Percentiles rank a stretch among this genome's conserved stretches.
phyloP scores from a whole-genome alignment of 768 basidiomycete species.

The Mycena crocata region DNA sequence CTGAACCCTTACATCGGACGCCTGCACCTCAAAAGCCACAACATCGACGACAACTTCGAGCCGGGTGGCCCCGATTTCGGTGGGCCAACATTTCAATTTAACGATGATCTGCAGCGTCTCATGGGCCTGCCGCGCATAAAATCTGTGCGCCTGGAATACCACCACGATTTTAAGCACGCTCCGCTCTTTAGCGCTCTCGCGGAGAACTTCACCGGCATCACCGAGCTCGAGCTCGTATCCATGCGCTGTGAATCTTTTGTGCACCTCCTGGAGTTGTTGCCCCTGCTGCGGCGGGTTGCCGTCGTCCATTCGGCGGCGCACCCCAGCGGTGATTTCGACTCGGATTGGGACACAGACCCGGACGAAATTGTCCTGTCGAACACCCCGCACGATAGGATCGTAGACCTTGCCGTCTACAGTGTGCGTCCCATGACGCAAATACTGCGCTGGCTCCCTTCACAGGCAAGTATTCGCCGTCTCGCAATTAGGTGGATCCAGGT shows the following conservation, averaged over 20 bases:
- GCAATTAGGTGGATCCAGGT: background rate
- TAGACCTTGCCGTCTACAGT: background rate
- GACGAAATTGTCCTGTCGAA: background rate
- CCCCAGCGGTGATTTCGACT: background rate
- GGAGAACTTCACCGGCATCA: conserved; percentile 5
- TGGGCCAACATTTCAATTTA: conserved; percentile 14
- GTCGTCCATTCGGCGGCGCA: too few species aligned
- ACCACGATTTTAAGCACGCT: background rate
- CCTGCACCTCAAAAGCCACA: conserved; percentile 17
- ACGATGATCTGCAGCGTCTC: background rate
- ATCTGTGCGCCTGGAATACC: conserved; percentile 7
- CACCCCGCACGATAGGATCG: background rate
- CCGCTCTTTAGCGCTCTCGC: background rate
- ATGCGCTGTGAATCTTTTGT: conserved; percentile 7
- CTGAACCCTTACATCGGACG: conserved; percentile 17
- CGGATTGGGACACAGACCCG: background rate
- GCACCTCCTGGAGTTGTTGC: conserved; percentile 6
- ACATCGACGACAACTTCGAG: background rate
- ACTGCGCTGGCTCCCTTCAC: background rate
- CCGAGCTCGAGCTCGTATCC: conserved; percentile 4
- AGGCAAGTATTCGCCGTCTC: conserved; percentile 9
- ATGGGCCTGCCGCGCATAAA: background rate
- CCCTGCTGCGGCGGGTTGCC: conserved; percentile 8
- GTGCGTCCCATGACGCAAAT: background rate
- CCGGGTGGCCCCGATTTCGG: background rate